These are phyloP conservation scores for Boletellus deceptivus DNA, from an alignment of 1,284 basidiomycete genomes.

Conservation along the genomic window DNA sequence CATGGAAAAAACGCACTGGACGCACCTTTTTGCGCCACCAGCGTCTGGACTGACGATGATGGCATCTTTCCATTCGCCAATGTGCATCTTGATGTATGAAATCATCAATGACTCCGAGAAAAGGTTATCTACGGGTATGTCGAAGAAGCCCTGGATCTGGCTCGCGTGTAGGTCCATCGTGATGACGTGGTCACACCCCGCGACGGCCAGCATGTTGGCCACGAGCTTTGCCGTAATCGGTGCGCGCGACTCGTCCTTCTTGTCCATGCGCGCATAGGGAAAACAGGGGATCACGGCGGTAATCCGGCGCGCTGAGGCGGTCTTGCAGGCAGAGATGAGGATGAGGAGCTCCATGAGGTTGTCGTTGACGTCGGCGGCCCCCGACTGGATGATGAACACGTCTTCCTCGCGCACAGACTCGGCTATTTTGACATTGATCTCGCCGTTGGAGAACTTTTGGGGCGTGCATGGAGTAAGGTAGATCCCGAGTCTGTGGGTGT, in stretches of 20 bases:
- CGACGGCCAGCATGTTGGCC: slow-evolving; percentile 95
- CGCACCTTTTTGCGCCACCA: slow-evolving; percentile 94
- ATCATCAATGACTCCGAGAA: slow-evolving; percentile 89
- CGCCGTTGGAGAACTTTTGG: slow-evolving; percentile 95
- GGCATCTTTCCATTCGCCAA: slow-evolving; percentile 83
- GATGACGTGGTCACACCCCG: slow-evolving; percentile 98
- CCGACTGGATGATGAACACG: slow-evolving; percentile 93
- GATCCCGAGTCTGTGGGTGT: slow-evolving; percentile 72
- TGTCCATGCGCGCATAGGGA: slow-evolving; percentile 96
- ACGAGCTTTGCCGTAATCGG: slow-evolving; percentile 99
- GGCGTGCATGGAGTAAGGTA: slow-evolving; percentile 88
- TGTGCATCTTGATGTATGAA: slow-evolving; percentile 85
- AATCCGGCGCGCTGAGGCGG: slow-evolving; percentile 92
- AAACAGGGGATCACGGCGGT: slow-evolving; percentile 98
- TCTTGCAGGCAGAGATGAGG: slow-evolving; percentile 93
- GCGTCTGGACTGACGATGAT: slow-evolving; percentile 98
- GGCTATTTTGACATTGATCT: slow-evolving; percentile 89
- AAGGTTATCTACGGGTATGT: slow-evolving; percentile 97
- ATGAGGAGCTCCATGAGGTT: slow-evolving; percentile 91
- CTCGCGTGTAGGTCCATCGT: slow-evolving; percentile 98
- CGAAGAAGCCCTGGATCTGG: slow-evolving; percentile 99
- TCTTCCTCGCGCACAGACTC: slow-evolving; percentile 97
- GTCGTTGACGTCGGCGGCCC: slow-evolving; percentile 77
- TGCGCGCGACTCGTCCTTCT: slow-evolving; percentile 95
- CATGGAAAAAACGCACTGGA: slow-evolving; percentile 9